Evolutionary conservation across 192 early-diverging fungal species (phyloP).

Genomic region (Coemansia sp.): DNA sequence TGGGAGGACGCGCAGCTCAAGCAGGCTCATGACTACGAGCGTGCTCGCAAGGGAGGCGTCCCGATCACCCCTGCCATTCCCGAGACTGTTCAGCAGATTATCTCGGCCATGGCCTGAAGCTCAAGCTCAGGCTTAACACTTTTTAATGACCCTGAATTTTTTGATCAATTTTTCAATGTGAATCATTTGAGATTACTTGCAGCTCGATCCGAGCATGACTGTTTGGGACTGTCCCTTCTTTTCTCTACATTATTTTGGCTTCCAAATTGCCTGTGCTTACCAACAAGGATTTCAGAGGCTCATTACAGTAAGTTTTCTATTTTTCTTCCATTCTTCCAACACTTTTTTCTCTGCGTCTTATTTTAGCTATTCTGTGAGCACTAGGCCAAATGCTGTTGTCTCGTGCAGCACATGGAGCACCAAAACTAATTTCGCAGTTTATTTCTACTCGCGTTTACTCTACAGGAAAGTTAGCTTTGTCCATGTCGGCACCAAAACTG

Average conservation of each 20-base stretch:
- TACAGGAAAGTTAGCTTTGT: conserved; percentile 22
- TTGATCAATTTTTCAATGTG: not conserved
- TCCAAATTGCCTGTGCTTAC: not conserved
- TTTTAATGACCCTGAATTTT: not conserved
- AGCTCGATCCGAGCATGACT: not conserved
- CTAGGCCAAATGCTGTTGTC: conserved; percentile 2
- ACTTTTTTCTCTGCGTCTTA: not conserved
- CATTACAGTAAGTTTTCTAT: conserved; percentile 7
- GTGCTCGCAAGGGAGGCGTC: conserved; percentile 48
- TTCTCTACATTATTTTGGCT: conserved; percentile 1
- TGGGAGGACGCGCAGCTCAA: conserved; percentile 54
- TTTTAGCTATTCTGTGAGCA: not conserved
- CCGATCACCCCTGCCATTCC: conserved; percentile 43
- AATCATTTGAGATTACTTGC: not conserved
- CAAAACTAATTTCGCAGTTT: conserved; percentile 7
- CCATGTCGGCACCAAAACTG: conserved; percentile 37
- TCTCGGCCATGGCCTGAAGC: conserved; percentile 2
- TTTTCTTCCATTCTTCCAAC: not conserved
- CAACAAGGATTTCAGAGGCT: not conserved
- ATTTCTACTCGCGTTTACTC: conserved; percentile 15
- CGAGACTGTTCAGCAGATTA: conserved; percentile 42
- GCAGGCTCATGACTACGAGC: conserved; percentile 48
- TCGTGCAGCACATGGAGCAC: not conserved
- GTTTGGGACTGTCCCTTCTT: not conserved
- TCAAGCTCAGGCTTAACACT: not conserved